A percentile compares a stretch with the other conserved stretches of the same genome.
phyloP scores from a whole-genome alignment of 805 yeast species.

The Ogataea pignaliae region DNA sequence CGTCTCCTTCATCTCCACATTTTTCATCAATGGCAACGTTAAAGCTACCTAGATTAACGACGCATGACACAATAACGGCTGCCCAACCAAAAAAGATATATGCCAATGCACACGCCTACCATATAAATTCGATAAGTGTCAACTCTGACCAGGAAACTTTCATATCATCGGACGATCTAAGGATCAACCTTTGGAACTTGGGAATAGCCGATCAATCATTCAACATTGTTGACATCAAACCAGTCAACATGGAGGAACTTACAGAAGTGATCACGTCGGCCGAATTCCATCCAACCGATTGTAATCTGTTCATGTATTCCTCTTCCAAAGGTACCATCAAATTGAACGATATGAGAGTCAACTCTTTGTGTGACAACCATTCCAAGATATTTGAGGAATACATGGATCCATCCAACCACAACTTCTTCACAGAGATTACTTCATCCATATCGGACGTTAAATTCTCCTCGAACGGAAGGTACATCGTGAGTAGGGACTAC shows the following conservation, averaged over 20 bases:
- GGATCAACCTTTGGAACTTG: constrained; percentile 94
- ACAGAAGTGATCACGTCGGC: constrained; percentile 97
- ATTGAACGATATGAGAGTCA: constrained; percentile 93
- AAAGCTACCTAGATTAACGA: constrained; percentile 81
- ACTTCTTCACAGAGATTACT: constrained; percentile 96
- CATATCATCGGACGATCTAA: constrained; percentile 85
- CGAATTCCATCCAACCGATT: constrained; percentile 89
- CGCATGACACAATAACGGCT: constrained; percentile 91
- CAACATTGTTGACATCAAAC: constrained; percentile 96
- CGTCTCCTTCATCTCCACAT: constrained; percentile 4
- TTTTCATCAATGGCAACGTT: constrained; percentile 36
- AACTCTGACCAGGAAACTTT: constrained; percentile 96
- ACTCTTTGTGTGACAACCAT: constrained; percentile 89
- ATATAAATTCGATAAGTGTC: constrained; percentile 90
- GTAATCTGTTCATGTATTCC: constrained; percentile 93
- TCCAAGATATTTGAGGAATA: constrained; percentile 88
- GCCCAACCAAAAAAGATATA: constrained; percentile 91
- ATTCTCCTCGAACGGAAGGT: constrained; percentile 87
- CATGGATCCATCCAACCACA: constrained; percentile 86
- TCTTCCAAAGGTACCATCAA: constrained; percentile 94
- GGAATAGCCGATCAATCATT: constrained; percentile 92
- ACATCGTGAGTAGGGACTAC: constrained; percentile 95
- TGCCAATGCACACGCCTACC: constrained; percentile 97
- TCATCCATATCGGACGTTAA: constrained; percentile 90
- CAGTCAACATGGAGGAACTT: constrained; percentile 97